A percentile compares a stretch with the other conserved stretches of the same genome.
Evolutionary conservation across 2,329 filamentous ascomycete genomes (phyloP).

Genomic region (Trichoderma sp.): DNA sequence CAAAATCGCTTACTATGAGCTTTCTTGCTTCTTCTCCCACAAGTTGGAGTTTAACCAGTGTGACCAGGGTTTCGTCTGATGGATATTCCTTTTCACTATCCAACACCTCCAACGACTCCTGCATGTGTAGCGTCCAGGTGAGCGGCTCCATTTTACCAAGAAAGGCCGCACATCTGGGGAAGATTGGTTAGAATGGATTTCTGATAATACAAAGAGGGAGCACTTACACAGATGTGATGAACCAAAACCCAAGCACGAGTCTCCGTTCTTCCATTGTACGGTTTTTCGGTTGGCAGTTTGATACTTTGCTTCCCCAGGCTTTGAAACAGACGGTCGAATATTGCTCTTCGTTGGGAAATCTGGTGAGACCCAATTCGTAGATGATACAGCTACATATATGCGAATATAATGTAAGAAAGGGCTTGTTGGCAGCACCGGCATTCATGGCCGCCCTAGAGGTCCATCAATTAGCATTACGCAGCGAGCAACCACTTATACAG

Average conservation of each 20-base stretch:
- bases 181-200: neutral
- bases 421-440: slow-evolving; percentile 41
- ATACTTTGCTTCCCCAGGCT: slow-evolving; percentile 34
- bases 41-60: slow-evolving; percentile 42
- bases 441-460: slow-evolving; percentile 42
- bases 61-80: slow-evolving; percentile 51
- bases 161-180: slow-evolving; percentile 39
- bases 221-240: slow-evolving; percentile 41
- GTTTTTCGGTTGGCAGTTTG: slow-evolving; percentile 33
- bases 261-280: slow-evolving; percentile 54
- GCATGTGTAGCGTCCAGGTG: slow-evolving; percentile 60
- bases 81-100: slow-evolving; percentile 48
- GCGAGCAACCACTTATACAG: neutral
- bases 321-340: slow-evolving; percentile 42
- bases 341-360: slow-evolving; percentile 40
- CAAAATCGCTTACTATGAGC: slow-evolving; percentile 36
- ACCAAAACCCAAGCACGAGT: slow-evolving; percentile 51
- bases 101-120: slow-evolving; percentile 55
- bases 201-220: neutral
- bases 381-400: slow-evolving; percentile 47
- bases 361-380: slow-evolving; percentile 50
- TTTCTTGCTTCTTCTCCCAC: slow-evolving; percentile 44
- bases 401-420: slow-evolving; percentile 47
- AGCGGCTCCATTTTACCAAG: slow-evolving; percentile 53
- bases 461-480: neutral